Conservation (phyloP, 805 yeast genomes). For the Kuraishia piskuri region DNA sequence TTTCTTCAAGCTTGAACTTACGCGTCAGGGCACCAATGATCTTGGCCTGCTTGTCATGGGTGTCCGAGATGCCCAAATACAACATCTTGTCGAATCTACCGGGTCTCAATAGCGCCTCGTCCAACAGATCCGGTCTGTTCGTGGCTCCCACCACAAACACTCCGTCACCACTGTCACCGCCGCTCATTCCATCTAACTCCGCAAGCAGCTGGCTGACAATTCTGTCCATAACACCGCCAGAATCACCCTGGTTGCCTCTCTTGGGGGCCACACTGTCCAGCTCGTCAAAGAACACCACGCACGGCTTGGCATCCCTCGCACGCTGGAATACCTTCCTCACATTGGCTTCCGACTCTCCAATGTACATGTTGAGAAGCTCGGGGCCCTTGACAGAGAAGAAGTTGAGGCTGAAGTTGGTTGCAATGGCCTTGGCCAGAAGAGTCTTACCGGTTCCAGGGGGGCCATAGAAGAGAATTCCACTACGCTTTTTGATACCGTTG, state of each 20-base stretch:
- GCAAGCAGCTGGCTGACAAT: slow-evolving; percentile 93
- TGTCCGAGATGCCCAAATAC: slow-evolving; percentile 87
- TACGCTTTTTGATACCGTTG: slow-evolving; percentile 85
- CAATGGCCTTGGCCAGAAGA: slow-evolving; percentile 91
- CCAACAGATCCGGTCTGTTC: slow-evolving; percentile 89
- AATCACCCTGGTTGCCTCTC: slow-evolving; percentile 97
- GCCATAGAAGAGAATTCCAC: slow-evolving; percentile 92
- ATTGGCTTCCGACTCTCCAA: slow-evolving; percentile 97
- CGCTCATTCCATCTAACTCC: slow-evolving; percentile 94
- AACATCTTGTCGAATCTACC: slow-evolving; percentile 95
- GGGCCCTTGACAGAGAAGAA: slow-evolving; percentile 97
- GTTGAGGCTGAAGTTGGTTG: slow-evolving; percentile 88
- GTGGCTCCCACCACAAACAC: slow-evolving; percentile 99
- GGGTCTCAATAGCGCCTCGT: slow-evolving; percentile 88
- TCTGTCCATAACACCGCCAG: slow-evolving; percentile 99
- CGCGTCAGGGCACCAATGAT: slow-evolving; percentile 84
- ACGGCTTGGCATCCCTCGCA: slow-evolving; percentile 95
- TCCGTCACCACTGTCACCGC: slow-evolving; percentile 69
- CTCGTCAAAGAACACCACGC: slow-evolving; percentile 96
- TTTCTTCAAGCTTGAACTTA: slow-evolving; percentile 56
- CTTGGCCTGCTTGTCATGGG: slow-evolving; percentile 79
- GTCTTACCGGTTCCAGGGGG: slow-evolving; percentile 99
- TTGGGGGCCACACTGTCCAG: slow-evolving; percentile 97
- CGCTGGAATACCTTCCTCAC: slow-evolving; percentile 89
- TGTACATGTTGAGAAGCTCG: slow-evolving; percentile 92